Evolutionary conservation across 169 alveolate species (phyloP).

Genomic region (Sarcocystis neurona): DNA sequence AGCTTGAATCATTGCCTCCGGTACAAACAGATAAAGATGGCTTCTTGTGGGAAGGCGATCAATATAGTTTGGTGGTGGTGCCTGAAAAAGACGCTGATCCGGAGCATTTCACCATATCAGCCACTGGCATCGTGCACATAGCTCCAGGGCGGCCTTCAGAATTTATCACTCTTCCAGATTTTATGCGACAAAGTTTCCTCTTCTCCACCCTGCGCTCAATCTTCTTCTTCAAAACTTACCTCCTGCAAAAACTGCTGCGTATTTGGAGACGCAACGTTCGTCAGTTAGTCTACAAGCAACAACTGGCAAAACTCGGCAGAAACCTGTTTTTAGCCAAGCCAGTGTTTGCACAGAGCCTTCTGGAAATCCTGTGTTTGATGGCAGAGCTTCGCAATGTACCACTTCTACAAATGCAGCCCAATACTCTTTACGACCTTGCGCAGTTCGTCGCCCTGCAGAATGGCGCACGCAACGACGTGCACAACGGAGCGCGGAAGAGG

Average conservation of each 20-base stretch:
- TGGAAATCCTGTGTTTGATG: conserved; percentile 36
- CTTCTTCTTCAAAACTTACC: conserved; percentile 55
- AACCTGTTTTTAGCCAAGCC: conserved; percentile 60
- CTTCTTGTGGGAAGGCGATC: conserved; percentile 28
- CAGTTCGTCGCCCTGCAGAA: conserved; percentile 46
- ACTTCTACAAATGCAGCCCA: conserved; percentile 37
- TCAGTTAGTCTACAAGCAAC: conserved; percentile 30
- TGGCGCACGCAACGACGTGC: conserved; percentile 50
- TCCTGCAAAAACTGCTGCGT: conserved; percentile 37
- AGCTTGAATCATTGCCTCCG: background rate
- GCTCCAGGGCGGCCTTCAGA: conserved; percentile 66
- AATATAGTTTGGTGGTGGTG: conserved; percentile 62
- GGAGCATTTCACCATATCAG: conserved; percentile 61
- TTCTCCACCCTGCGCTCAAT: conserved; percentile 58
- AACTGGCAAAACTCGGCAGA: conserved; percentile 42
- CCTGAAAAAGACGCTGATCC: conserved; percentile 54
- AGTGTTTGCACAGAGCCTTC: conserved; percentile 17
- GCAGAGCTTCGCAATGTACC: conserved; percentile 52
- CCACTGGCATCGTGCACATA: conserved; percentile 63
- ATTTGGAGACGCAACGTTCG: conserved; percentile 52
- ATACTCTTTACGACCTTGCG: conserved; percentile 31
- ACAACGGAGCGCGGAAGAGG: conserved; percentile 37
- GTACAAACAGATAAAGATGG: background rate
- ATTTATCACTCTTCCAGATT: conserved; percentile 55
- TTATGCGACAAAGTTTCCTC: conserved; percentile 59